phyloP scores from a whole-genome alignment of 352 stramenopile species.

The Plasmopara halstedii region DNA sequence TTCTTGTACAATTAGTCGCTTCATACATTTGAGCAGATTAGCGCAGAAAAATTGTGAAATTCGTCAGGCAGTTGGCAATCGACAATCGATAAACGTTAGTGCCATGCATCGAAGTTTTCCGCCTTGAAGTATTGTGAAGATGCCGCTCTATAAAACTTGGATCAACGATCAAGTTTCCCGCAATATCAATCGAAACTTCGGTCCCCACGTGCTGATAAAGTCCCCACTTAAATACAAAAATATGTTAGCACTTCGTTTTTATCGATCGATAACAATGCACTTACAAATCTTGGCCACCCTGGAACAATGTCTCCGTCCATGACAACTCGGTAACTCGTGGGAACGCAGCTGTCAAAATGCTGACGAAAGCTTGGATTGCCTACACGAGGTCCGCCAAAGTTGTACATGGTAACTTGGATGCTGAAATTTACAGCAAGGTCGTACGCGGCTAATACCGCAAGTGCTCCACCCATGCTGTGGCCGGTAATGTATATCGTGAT shows the following conservation, averaged over 20 bases:
- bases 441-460: constrained; percentile 85
- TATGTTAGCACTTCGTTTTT: constrained; percentile 1
- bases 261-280: constrained; percentile 5
- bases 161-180: constrained; percentile 76
- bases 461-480: constrained; percentile 87
- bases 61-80: constrained; percentile 57
- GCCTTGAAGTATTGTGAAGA: constrained; percentile 58
- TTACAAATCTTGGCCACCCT: constrained; percentile 61
- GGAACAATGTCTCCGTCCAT: constrained; percentile 80
- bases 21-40: not conserved
- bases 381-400: constrained; percentile 81
- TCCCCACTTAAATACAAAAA: constrained; percentile 36
- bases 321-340: constrained; percentile 74
- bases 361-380: constrained; percentile 79
- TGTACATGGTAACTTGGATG: constrained; percentile 87
- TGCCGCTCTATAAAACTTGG: constrained; percentile 76
- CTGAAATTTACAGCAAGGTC: constrained; percentile 80
- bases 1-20: too few relatives aligned
- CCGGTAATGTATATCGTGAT: constrained; percentile 88
- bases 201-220: constrained; percentile 72
- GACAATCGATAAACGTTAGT: constrained; percentile 58
- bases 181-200: constrained; percentile 56
- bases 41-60: constrained; percentile 20
- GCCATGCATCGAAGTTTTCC: constrained; percentile 53
- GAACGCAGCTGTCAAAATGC: constrained; percentile 66